Conservation (phyloP, 2,329 filamentous ascomycete genomes). For the Aspergillus sergii region DNA sequence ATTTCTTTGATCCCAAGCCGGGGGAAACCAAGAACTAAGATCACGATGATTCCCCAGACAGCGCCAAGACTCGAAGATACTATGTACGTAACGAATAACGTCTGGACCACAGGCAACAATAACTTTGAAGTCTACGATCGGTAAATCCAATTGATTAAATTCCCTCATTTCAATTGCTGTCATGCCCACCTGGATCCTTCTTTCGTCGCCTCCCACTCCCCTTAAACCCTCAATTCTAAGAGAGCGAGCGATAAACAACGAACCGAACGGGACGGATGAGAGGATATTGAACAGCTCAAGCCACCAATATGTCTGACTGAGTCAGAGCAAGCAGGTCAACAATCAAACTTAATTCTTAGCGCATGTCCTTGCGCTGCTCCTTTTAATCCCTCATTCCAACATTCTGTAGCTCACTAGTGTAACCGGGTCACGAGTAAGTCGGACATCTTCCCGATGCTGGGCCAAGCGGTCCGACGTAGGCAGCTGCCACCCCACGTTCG, state of each 20-base stretch:
- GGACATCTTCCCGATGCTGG: conserved; percentile 12
- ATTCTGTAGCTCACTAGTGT: not conserved
- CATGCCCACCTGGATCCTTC: not conserved
- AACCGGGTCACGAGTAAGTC: not conserved
- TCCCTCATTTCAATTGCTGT: not conserved
- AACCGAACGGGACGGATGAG: not conserved
- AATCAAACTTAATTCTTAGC: not conserved
- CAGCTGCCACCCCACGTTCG: not conserved
- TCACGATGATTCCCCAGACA: conserved; percentile 1
- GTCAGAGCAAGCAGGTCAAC: not conserved
- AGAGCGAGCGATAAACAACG: not conserved
- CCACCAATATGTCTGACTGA: not conserved
- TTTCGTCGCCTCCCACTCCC: not conserved
- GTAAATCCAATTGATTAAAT: not conserved
- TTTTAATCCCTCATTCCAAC: not conserved
- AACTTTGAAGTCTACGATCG: not conserved
- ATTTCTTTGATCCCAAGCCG: not conserved
- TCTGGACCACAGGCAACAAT: not conserved
- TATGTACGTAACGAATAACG: not conserved
- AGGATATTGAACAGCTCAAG: not conserved
- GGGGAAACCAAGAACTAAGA: not conserved
- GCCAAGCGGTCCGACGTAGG: conserved; percentile 3
- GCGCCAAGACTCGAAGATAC: not conserved
- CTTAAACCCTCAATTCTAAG: not conserved
- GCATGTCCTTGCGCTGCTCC: not conserved